phyloP scores from a whole-genome alignment of 2,329 filamentous ascomycete species.

The Alternaria burnsii region DNA sequence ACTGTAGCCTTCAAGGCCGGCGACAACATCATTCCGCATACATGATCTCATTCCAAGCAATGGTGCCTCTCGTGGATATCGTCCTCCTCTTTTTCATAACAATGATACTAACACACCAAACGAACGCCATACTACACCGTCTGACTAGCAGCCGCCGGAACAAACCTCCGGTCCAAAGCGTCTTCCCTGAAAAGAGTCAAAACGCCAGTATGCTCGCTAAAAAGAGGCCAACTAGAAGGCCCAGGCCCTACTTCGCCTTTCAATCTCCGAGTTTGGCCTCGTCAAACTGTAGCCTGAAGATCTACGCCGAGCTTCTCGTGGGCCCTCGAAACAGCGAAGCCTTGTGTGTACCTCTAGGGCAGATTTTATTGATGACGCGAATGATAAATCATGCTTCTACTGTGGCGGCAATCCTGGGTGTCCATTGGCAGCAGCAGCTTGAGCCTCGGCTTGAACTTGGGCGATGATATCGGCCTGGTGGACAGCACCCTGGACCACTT shows the following conservation, averaged over 20 bases:
- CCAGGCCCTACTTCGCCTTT: background rate
- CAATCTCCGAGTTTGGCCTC: background rate
- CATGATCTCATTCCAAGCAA: slow-evolving; percentile 26
- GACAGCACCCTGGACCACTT: slow-evolving; percentile 79
- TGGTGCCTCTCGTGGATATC: slow-evolving; percentile 30
- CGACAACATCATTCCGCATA: slow-evolving; percentile 10
- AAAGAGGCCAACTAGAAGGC: slow-evolving; percentile 7
- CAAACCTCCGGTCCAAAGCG: slow-evolving; percentile 25
- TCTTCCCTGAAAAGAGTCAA: slow-evolving; percentile 27
- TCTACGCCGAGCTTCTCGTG: background rate
- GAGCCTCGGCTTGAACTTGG: slow-evolving; percentile 36
- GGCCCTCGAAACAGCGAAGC: background rate
- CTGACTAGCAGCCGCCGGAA: slow-evolving; percentile 17
- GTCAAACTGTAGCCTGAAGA: background rate
- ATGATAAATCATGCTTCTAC: slow-evolving; percentile 15
- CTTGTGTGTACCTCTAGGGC: background rate
- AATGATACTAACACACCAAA: slow-evolving; percentile 17
- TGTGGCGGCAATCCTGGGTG: slow-evolving; percentile 29
- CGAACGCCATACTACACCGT: slow-evolving; percentile 27
- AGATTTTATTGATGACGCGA: background rate
- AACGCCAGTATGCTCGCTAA: slow-evolving; percentile 49
- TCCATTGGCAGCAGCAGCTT: slow-evolving; percentile 34
- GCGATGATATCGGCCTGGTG: slow-evolving; percentile 70
- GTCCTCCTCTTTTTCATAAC: slow-evolving; percentile 23
- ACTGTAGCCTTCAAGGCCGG: slow-evolving; percentile 13